Base-by-base conservation (phyloP, 2,329 filamentous ascomycete species). In the Diaporthe sp. region DNA sequence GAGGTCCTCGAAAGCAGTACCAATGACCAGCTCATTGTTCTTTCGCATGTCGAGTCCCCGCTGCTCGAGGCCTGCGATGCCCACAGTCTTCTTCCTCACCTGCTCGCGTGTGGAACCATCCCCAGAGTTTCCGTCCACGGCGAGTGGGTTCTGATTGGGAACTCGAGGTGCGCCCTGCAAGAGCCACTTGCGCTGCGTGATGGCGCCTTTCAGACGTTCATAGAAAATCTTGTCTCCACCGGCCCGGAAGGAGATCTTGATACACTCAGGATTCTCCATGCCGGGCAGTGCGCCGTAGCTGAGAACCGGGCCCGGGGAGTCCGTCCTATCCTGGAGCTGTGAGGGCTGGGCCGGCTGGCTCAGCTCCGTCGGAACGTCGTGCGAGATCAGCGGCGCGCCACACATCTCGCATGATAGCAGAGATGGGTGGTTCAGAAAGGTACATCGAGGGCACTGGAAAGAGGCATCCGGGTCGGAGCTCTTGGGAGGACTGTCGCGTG, bases 121-220 rank as follows among this genome's bases (percentile, higher is more conserved):
- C 79, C 83, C 76, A 79, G 80, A 76, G 83, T 77, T 80, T 81
- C 52, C 83, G 35, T 86, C 83, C 38, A 84, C 83, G 8, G 80
- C 77, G 50, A 76, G 74, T 8, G 84, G 82, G 45, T 82, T 87
- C 40, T 90, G 89, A 76, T 89, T 93, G 0, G 97, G 97, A 25
- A 97, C 91, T 0, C 96, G 95, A 1, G 97, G 97, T 0, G 97
- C 97, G 80, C 94, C 93, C 73, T 97, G 94, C 0, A 98, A 88
- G 4, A 99, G 89, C 97, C 97, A 99, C 87, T 98, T 98, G 19
- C 97, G 91, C 82, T 99, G 97, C 2, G 95, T 92, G 83, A 98
- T 90, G 12, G 95, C 94, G 9, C 92, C 92, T 80, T 97, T 98
- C 2, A 99, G 87, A 64, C 96, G 90, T 79, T 98, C 97, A 78